phyloP scores from a whole-genome alignment of 2,329 filamentous ascomycete genomes.

The Davidsoniella eucalypti region DNA sequence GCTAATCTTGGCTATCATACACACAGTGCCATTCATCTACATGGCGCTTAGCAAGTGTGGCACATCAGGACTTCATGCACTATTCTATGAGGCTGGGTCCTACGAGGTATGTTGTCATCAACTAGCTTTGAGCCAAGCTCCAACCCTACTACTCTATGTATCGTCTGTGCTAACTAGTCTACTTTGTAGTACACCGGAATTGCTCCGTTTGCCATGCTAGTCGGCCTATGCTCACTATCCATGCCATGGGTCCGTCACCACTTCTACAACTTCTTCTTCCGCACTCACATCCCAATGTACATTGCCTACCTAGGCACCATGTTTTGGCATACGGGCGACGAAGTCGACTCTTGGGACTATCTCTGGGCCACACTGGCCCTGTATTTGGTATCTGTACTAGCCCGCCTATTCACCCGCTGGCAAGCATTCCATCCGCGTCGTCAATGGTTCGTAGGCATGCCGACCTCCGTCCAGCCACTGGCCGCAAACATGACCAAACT shows the following conservation, averaged over 20 bases:
- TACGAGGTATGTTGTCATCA: not conserved
- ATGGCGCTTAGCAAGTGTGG: conserved; percentile 24
- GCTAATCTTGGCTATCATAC: conserved; percentile 41
- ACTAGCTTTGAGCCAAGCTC: no score
- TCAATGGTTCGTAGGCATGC: no score
- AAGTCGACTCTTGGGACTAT: no score
- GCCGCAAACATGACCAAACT: no score
- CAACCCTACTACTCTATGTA: no score
- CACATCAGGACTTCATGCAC: not conserved
- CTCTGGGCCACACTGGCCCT: no score
- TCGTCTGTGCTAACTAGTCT: no score
- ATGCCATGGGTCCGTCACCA: not conserved
- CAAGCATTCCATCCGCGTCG: no score
- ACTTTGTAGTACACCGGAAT: not conserved
- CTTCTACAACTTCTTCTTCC: conserved; percentile 2
- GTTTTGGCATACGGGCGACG: no score
- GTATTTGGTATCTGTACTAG: no score
- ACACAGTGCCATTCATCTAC: conserved; percentile 47
- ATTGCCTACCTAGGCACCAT: not conserved
- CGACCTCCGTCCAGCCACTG: no score
- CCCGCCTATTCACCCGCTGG: no score
- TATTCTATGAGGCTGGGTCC: not conserved
- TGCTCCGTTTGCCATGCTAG: not conserved
- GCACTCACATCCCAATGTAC: not conserved
- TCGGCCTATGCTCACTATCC: not conserved